Conservation (phyloP, 2,329 filamentous ascomycete species). For the Verticillium klebahnii region DNA sequence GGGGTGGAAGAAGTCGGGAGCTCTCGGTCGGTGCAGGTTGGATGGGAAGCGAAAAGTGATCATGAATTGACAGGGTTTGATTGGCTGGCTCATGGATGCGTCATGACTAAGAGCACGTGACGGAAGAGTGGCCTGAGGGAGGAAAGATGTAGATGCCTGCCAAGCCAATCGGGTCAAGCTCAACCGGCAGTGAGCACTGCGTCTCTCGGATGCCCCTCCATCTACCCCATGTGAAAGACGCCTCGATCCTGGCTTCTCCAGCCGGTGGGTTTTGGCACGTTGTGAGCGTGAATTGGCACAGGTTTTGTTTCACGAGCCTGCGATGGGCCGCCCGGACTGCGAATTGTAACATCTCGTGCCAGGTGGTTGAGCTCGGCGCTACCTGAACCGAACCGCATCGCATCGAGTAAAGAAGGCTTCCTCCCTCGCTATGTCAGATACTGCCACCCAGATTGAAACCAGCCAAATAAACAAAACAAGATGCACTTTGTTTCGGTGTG, state of each 20-base stretch:
- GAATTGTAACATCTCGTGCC: background rate
- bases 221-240: too few relatives aligned
- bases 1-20: conserved; percentile 28
- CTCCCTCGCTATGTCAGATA: background rate
- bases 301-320: too few relatives aligned
- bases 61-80: conserved; percentile 44
- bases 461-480: background rate
- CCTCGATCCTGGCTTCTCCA: too few relatives aligned
- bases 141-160: background rate
- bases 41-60: conserved; percentile 35
- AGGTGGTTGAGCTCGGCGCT: background rate
- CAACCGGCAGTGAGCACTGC: background rate
- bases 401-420: background rate
- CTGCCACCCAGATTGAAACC: background rate
- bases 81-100: conserved; percentile 27
- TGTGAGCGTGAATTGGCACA: too few relatives aligned
- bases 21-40: conserved; percentile 34
- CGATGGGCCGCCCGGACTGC: background rate
- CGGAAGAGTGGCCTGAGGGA: conserved; percentile 1
- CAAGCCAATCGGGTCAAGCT: background rate
- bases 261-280: too few relatives aligned
- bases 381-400: background rate
- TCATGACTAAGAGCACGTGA: background rate
- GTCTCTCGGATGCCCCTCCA: too few relatives aligned
- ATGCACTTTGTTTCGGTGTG: background rate